Conservation (phyloP, 108 stramenopile species). For the Skeletonema menzelii region DNA sequence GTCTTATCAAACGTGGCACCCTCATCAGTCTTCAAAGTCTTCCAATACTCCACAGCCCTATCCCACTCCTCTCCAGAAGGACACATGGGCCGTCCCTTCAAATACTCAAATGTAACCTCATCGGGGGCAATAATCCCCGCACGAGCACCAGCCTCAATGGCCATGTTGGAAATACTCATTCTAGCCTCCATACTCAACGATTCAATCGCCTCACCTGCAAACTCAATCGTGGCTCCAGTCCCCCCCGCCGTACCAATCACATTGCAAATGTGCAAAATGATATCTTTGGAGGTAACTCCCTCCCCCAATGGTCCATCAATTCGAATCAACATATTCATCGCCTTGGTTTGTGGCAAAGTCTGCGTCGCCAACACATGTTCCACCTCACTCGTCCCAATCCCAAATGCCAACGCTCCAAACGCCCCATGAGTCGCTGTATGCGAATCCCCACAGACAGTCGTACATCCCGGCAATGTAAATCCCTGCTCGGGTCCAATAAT, state of each 20-base stretch:
- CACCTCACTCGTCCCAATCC: slow-evolving; percentile 95
- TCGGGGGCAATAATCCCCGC: slow-evolving; percentile 95
- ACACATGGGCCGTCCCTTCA: slow-evolving; percentile 93
- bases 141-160: slow-evolving; percentile 94
- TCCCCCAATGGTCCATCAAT: slow-evolving; percentile 81
- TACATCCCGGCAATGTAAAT: slow-evolving; percentile 92
- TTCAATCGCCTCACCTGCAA: slow-evolving; percentile 86
- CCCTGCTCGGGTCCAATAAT: slow-evolving; percentile 97
- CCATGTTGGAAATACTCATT: slow-evolving; percentile 95
- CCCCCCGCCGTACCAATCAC: slow-evolving; percentile 96
- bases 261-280: slow-evolving; percentile 90
- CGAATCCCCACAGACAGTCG: slow-evolving; percentile 92
- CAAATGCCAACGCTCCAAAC: slow-evolving; percentile 94
- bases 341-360: slow-evolving; percentile 90
- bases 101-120: slow-evolving; percentile 87
- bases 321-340: slow-evolving; percentile 90
- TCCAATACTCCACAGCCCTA: slow-evolving; percentile 88
- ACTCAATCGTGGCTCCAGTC: slow-evolving; percentile 95
- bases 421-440: slow-evolving; percentile 97
- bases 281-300: slow-evolving; percentile 93
- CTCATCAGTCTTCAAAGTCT: slow-evolving; percentile 71
- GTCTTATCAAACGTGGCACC: slow-evolving; percentile 87
- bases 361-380: slow-evolving; percentile 96
- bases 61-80: slow-evolving; percentile 91
- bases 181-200: slow-evolving; percentile 88